Evolutionary conservation across 2,329 filamentous ascomycete species (phyloP), one percentile per base, ranked within the genome.

Genomic region (Ascochyta fabae): DNA sequence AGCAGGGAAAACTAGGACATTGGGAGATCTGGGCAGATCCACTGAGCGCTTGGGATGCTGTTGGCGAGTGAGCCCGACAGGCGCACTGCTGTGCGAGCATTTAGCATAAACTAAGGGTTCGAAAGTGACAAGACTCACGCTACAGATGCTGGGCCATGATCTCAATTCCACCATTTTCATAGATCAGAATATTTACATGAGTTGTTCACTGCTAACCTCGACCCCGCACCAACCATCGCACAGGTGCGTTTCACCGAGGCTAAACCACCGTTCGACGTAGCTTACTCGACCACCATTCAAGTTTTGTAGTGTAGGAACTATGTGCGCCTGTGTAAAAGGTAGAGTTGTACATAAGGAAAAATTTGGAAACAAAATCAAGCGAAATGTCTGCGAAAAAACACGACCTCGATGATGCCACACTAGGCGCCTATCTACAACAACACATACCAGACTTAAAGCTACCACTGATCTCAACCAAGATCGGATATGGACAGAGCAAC

Each of bases 401-500:
- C 51, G 67, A 70, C 29, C 70, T 75, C 23, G 62, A 73, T 48
- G 66, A 74, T 46, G 53, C 44, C 26, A 66, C 62, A 27, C 62
- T 75, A 5, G 72, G 70, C 8, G 38, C 48, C 8, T 75, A 73
- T 45, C 65, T 74, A 7, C 45, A 63, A 39, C 45, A 64, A n/a
- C 48, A 72, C n/a, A 54, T 75, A 16, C 64, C 63, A 6, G 48
- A 52, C 7, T 48, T 73, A 2, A 63, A 60, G 23, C 39, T 72
- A 16, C 72, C 72, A 0, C 47, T 74, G 0, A 31, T 63, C 16
- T 71, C 69, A 6, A 73, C 70, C 8, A 76, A 97, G 89, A 98
- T 98, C 72, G 92, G 93, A 71, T 98, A 95, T 74, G 95, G 94
- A 48, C 94, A 98, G 79, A 96, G 92, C 58, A 98, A 98, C 74